Percentiles rank a stretch among this genome's conserved stretches.
Conservation (phyloP, 2,329 filamentous ascomycete species). For the Colletotrichum godetiae region DNA sequence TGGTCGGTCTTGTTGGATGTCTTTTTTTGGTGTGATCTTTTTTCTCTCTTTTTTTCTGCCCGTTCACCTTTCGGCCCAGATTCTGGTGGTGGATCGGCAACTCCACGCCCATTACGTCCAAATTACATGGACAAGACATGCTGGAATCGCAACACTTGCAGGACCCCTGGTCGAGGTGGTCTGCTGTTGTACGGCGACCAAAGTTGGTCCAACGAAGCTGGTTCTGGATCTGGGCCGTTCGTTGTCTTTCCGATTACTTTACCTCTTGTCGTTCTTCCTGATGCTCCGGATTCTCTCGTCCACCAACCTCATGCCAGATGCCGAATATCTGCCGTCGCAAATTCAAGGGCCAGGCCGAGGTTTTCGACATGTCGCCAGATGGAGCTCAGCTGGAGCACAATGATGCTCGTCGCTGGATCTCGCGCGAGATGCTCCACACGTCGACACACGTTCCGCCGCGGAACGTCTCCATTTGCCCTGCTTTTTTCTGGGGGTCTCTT, state of each 20-base stretch:
- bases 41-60: not conserved
- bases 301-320: not conserved
- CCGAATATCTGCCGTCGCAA: conserved; percentile 13
- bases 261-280: not conserved
- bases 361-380: not conserved
- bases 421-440: conserved; percentile 11
- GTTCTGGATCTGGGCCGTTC: not conserved
- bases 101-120: conserved; percentile 31
- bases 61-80: not conserved
- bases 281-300: not conserved
- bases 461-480: conserved; percentile 27
- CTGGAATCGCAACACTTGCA: not conserved
- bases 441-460: conserved; percentile 30
- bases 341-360: not conserved
- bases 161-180: not conserved
- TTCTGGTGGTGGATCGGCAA: conserved; percentile 27
- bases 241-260: not conserved
- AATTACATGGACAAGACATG: conserved; percentile 13
- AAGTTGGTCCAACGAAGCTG: not conserved
- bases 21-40: no score
- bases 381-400: conserved; percentile 19
- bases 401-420: conserved; percentile 17
- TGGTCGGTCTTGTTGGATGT: no score
- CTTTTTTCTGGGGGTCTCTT: not conserved
- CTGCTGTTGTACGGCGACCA: not conserved